These are phyloP conservation scores for Tricharina praecox DNA, from an alignment of 495 filamentous ascomycete species.

Conservation along the genomic window DNA sequence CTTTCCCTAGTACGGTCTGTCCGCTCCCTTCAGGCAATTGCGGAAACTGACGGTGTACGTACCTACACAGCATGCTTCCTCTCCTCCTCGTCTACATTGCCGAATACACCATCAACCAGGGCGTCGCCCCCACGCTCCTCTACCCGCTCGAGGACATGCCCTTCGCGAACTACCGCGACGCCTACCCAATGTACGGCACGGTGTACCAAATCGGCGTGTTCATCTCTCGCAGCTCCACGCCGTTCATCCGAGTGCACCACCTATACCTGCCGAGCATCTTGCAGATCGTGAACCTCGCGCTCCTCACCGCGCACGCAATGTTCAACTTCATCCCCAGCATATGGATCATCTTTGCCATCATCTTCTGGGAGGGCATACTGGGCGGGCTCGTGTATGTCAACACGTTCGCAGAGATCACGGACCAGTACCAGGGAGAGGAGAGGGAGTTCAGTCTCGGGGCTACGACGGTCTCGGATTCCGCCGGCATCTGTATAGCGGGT, in stretches of 20 bases:
- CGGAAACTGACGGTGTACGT: too few relatives aligned
- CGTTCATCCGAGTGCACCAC: slow-evolving; percentile 63
- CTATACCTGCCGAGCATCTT: slow-evolving; percentile 74
- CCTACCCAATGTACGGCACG: slow-evolving; percentile 81
- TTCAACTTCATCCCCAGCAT: slow-evolving; percentile 65
- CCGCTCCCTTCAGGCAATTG: background rate
- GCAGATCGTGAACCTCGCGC: slow-evolving; percentile 57
- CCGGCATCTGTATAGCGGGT: slow-evolving; percentile 74
- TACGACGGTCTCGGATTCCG: slow-evolving; percentile 82
- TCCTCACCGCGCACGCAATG: slow-evolving; percentile 60
- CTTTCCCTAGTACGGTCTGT: slow-evolving; percentile 45
- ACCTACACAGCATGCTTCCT: slow-evolving; percentile 36
- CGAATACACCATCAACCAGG: slow-evolving; percentile 94
- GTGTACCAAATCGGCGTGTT: slow-evolving; percentile 52
- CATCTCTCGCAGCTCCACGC: slow-evolving; percentile 22
- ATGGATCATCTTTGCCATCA: slow-evolving; percentile 59
- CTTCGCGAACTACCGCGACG: slow-evolving; percentile 65
- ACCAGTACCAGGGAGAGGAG: slow-evolving; percentile 55
- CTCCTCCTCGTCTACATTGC: slow-evolving; percentile 82
- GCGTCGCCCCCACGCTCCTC: slow-evolving; percentile 71
- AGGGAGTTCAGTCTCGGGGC: slow-evolving; percentile 82
- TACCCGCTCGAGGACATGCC: slow-evolving; percentile 62
- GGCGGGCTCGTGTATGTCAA: slow-evolving; percentile 89
- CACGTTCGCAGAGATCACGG: slow-evolving; percentile 81
- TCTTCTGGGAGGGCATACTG: slow-evolving; percentile 93